Base-by-base conservation (phyloP, 495 filamentous ascomycete species). In the Aspergillus homomorphus region DNA sequence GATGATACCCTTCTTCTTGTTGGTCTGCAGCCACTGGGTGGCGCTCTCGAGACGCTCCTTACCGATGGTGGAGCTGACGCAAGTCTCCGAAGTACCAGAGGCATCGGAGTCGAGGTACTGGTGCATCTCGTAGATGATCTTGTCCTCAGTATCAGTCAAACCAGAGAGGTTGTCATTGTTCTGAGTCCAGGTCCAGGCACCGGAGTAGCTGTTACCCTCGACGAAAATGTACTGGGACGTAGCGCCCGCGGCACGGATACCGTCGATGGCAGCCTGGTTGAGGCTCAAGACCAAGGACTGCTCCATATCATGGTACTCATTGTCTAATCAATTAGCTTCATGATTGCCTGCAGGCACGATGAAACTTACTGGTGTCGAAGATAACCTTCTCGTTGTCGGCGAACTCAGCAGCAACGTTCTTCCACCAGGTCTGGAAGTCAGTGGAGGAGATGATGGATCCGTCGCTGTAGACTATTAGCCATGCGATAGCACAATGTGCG, bases 291-390 rank as follows among this genome's bases (percentile, higher is more conserved):
- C 87, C 12, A 88, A 83, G 22, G 67, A 72, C 70, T 89, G 84
- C 62, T 87, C 83, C 81, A 89, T 88, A 72, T 84, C 84, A 71
- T 90, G 80, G 75, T 83, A 89, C 71, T 90, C 88, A 71, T 91
- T 91, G 81, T 89, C 88, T 77, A 56, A 38, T 14, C 8, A 15
- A 24, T 58, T 41, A 55, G 42, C 5, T 7, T 1, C 15, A 3
- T n/a, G 23, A 10, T 15, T 12, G 14, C 19, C 16, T 9, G 10
- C 16, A 19, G 45, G 49, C 23, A 51, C 9, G 1, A 28, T 9
- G 22, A 3, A 15, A 28, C 67, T 60, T 63, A 78, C 75, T 75
- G 45, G 75, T 77, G 44, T 75, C 69, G 60, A 88, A 89, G 73
- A 90, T 82, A 61, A 89, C 85, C 56, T 80, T 79, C 41, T 73